Evolutionary conservation across 352 stramenopile species (phyloP).

Genomic region (Globisporangium orthogonon): DNA sequence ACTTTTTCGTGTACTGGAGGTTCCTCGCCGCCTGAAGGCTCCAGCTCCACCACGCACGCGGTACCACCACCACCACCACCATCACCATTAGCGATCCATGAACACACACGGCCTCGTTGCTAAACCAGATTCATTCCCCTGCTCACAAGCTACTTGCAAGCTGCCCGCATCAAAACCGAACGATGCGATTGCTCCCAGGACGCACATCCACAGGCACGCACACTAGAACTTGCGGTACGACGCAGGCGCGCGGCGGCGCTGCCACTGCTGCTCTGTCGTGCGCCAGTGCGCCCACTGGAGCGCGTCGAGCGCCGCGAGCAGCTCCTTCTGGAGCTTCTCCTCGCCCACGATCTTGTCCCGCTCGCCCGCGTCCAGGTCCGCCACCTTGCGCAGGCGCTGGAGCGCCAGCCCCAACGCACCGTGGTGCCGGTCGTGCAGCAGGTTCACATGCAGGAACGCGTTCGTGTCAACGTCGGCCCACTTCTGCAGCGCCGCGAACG

Average conservation of each 20-base stretch:
- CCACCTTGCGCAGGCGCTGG: slow-evolving; percentile 68
- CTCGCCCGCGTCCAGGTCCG: slow-evolving; percentile 48
- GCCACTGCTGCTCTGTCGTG: slow-evolving; percentile 47
- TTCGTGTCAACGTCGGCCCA: slow-evolving; percentile 65
- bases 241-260: slow-evolving; percentile 38
- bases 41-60: too few relatives aligned
- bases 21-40: too few relatives aligned
- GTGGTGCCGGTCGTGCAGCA: slow-evolving; percentile 58
- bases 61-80: too few relatives aligned
- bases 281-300: slow-evolving; percentile 63
- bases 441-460: slow-evolving; percentile 44
- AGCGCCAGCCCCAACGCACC: slow-evolving; percentile 37
- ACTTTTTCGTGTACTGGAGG: too few relatives aligned
- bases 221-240: slow-evolving; percentile 62
- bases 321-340: slow-evolving; percentile 45
- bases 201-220: too few relatives aligned
- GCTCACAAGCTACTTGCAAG: too few relatives aligned
- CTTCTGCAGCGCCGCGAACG: slow-evolving; percentile 57
- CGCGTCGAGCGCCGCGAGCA: slow-evolving; percentile 23
- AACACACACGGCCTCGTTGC: too few relatives aligned
- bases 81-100: too few relatives aligned
- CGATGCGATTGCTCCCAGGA: too few relatives aligned
- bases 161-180: too few relatives aligned
- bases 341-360: slow-evolving; percentile 61
- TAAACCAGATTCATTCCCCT: too few relatives aligned